phyloP scores from a whole-genome alignment of 345 rosid species.

The Schrenkiella parvula region DNA sequence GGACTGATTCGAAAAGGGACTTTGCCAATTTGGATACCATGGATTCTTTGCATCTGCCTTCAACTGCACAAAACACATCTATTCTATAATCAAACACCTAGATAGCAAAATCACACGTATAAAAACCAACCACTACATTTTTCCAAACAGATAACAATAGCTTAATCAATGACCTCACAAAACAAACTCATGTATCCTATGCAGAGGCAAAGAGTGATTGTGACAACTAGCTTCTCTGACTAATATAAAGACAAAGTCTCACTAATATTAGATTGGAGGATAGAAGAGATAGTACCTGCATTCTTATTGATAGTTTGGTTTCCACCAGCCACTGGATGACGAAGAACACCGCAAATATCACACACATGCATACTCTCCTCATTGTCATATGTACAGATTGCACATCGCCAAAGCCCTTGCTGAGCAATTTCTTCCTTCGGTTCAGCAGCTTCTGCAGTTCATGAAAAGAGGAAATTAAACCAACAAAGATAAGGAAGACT shows the following conservation, averaged over 20 bases:
- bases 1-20: slow-evolving; percentile 77
- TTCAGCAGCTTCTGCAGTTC: slow-evolving; percentile 38
- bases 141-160: slow-evolving; percentile 16
- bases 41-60: slow-evolving; percentile 52
- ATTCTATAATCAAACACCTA: slow-evolving; percentile 53
- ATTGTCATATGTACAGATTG: slow-evolving; percentile 89
- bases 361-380: slow-evolving; percentile 65
- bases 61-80: slow-evolving; percentile 90
- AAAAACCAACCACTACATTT: slow-evolving; percentile 1
- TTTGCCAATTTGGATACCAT: slow-evolving; percentile 89
- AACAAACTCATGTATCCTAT: not conserved
- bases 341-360: slow-evolving; percentile 92
- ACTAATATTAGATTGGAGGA: not conserved
- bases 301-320: slow-evolving; percentile 32
- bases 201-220: not conserved
- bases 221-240: not conserved
- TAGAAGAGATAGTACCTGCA: slow-evolving; percentile 42
- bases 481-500: not conserved
- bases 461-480: slow-evolving; percentile 3
- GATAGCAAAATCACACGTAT: slow-evolving; percentile 10
- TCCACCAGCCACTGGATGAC: slow-evolving; percentile 42
- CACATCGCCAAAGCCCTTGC: slow-evolving; percentile 60
- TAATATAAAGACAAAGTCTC: not conserved
- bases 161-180: slow-evolving; percentile 10
- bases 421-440: slow-evolving; percentile 26